These are phyloP conservation scores for Setaria italica DNA, from an alignment of 202 grass and related monocot genomes.

Conservation along the genomic window DNA sequence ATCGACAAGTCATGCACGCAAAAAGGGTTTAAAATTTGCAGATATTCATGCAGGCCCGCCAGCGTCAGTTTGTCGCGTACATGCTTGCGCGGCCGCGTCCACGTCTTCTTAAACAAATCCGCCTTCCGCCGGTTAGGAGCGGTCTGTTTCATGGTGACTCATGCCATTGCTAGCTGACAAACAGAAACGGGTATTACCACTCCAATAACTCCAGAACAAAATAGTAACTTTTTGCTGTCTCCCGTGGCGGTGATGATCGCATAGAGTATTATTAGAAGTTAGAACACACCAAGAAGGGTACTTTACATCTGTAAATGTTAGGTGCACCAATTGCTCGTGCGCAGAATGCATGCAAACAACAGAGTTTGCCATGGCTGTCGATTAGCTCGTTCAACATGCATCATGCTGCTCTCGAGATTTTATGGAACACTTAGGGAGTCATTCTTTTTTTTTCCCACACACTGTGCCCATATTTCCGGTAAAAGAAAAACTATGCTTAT, in stretches of 20 bases:
- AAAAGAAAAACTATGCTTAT: too few species aligned
- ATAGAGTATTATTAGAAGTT: neutral
- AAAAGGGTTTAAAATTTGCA: neutral
- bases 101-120: constrained; percentile 10
- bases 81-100: neutral
- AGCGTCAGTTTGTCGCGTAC: constrained; percentile 25
- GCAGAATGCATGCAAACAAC: neutral
- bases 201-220: neutral
- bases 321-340: neutral
- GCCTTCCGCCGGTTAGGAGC: neutral
- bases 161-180: constrained; percentile 27
- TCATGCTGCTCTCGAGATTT: neutral
- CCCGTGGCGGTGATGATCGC: neutral
- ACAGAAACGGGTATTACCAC: constrained; percentile 10
- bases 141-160: constrained; percentile 42
- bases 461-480: too few species aligned
- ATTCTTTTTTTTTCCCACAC: too few species aligned
- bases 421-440: neutral
- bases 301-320: neutral
- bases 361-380: neutral
- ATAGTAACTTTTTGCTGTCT: neutral
- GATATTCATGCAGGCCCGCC: neutral
- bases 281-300: neutral
- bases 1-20: neutral
- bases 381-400: neutral